A percentile compares a stretch with the other conserved stretches of the same genome.
phyloP scores from a whole-genome alignment of 1,139 yeast species.

The Spencermartinsiella ligniputridi region DNA sequence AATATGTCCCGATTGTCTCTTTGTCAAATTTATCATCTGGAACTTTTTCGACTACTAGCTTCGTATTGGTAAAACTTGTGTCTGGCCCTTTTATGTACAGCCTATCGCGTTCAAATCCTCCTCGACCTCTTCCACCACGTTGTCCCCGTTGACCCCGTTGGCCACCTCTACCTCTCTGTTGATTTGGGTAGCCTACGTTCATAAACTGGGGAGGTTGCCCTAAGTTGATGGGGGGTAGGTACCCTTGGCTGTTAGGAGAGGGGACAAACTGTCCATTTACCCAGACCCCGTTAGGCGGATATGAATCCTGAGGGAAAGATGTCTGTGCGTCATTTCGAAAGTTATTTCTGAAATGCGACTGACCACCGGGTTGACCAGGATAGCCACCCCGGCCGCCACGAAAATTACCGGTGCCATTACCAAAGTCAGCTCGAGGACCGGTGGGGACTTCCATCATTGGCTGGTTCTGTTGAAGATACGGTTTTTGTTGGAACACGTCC shows the following conservation, averaged over 20 bases:
- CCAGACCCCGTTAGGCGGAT: slow-evolving; percentile 20
- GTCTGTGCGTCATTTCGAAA: slow-evolving; percentile 16
- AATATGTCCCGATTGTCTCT: slow-evolving; percentile 33
- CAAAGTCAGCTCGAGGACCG: not conserved
- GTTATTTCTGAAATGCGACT: slow-evolving; percentile 19
- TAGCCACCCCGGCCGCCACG: not conserved
- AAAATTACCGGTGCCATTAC: not conserved
- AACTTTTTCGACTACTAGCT: slow-evolving; percentile 40
- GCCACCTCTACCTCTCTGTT: slow-evolving; percentile 9
- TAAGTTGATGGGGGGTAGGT: slow-evolving; percentile 18
- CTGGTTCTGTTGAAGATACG: slow-evolving; percentile 2
- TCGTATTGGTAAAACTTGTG: slow-evolving; percentile 21
- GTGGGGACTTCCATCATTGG: not conserved
- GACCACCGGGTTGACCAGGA: slow-evolving; percentile 9
- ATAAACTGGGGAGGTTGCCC: not conserved
- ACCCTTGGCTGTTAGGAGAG: slow-evolving; percentile 23
- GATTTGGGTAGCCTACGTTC: not conserved
- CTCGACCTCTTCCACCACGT: slow-evolving; percentile 5
- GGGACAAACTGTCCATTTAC: slow-evolving; percentile 26
- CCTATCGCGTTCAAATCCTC: not conserved
- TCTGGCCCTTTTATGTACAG: slow-evolving; percentile 17
- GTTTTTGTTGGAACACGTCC: slow-evolving; percentile 18
- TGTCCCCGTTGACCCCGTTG: slow-evolving; percentile 11
- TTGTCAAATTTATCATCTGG: slow-evolving; percentile 42
- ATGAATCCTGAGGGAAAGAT: not conserved